Conservation (phyloP, 306 rosid species). For the Adenanthera pavonina region DNA sequence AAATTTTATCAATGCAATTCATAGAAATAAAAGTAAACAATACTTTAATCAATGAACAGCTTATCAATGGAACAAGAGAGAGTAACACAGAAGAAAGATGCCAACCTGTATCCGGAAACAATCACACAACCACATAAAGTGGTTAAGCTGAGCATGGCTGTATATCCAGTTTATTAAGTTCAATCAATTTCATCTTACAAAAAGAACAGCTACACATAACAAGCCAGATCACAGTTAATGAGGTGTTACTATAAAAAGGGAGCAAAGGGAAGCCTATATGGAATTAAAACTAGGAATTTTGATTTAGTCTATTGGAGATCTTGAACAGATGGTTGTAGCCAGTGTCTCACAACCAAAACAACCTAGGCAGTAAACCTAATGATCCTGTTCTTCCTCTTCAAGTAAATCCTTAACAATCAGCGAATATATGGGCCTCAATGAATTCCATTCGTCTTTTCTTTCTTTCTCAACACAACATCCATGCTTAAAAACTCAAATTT, state of each 20-base stretch:
- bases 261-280: background rate
- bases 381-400: constrained; percentile 13
- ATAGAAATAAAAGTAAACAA: constrained; percentile 12
- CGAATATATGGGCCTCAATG: background rate
- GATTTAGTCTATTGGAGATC: constrained; percentile 3
- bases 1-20: constrained; percentile 20
- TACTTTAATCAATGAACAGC: constrained; percentile 14
- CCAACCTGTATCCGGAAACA: constrained; percentile 4
- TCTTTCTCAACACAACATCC: background rate
- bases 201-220: constrained; percentile 3
- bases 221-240: background rate
- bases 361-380: background rate
- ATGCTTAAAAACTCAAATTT: background rate
- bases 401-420: background rate
- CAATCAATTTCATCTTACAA: background rate
- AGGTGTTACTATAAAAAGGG: background rate
- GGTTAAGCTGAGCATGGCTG: background rate
- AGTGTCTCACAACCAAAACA: background rate
- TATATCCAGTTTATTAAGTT: background rate
- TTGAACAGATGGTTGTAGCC: background rate
- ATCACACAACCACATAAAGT: background rate
- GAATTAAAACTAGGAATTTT: background rate
- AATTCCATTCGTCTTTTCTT: background rate
- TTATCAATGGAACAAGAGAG: constrained; percentile 26
- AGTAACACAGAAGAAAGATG: constrained; percentile 3